Conservation (phyloP, 2,329 filamentous ascomycete species). For the Raffaelea arxii region DNA sequence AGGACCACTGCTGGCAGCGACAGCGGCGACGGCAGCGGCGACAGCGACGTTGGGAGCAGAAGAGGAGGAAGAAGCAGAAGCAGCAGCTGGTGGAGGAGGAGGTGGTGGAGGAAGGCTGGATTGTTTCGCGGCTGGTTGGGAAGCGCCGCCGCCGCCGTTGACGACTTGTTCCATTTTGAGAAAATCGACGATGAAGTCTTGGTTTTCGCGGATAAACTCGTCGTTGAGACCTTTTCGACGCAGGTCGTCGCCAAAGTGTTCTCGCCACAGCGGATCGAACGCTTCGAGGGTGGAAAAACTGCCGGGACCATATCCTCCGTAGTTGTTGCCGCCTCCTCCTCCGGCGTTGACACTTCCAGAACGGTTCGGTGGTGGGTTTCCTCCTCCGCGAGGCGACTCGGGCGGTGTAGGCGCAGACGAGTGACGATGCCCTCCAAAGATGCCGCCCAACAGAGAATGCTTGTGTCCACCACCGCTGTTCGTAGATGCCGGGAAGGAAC, state of each 20-base stretch:
- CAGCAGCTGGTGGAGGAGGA: constrained; percentile 27
- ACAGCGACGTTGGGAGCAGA: not conserved
- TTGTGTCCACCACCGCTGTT: constrained; percentile 31
- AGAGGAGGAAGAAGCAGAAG: constrained; percentile 23
- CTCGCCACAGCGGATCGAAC: constrained; percentile 55
- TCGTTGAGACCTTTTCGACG: constrained; percentile 53
- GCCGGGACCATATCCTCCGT: constrained; percentile 10
- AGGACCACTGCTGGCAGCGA: not conserved
- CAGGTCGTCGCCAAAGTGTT: constrained; percentile 55
- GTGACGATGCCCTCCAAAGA: constrained; percentile 48
- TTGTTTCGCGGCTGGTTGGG: constrained; percentile 3
- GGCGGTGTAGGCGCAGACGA: constrained; percentile 45
- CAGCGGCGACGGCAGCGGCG: not conserved
- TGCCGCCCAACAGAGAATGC: constrained; percentile 44
- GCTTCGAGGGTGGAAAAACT: constrained; percentile 54
- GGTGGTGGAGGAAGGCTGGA: constrained; percentile 6
- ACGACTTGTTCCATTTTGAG: constrained; percentile 45
- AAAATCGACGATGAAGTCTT: constrained; percentile 59
- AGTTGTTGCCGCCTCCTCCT: not conserved
- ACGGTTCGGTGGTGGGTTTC: constrained; percentile 11
- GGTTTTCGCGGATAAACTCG: constrained; percentile 58
- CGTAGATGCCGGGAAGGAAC: constrained; percentile 19
- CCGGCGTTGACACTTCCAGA: not conserved
- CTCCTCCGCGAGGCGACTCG: constrained; percentile 41
- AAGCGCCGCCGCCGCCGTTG: constrained; percentile 15